phyloP scores from a whole-genome alignment of 139 green algal genomes.

The Chlorella sp. region DNA sequence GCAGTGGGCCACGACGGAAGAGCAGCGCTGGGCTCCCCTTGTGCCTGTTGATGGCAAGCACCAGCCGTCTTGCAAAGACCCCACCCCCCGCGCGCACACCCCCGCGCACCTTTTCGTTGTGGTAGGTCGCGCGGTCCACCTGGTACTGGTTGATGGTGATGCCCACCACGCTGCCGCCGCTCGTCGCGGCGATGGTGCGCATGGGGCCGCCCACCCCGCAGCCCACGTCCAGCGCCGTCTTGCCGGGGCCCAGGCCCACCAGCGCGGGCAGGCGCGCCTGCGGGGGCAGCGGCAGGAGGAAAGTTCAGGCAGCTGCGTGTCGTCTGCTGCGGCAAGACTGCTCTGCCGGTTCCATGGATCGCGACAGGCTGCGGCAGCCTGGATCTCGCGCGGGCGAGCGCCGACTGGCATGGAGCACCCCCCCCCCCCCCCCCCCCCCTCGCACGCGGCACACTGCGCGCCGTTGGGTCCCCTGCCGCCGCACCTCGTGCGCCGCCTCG shows the following conservation, averaged over 20 bases:
- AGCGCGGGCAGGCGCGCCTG: constrained; percentile 20
- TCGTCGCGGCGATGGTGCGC: constrained; percentile 85
- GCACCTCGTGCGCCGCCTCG: constrained; percentile 90
- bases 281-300: too few relatives aligned
- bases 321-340: too few relatives aligned
- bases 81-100: constrained; percentile 33
- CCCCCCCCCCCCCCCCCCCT: too few relatives aligned
- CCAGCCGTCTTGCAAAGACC: not conserved
- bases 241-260: constrained; percentile 15
- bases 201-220: constrained; percentile 98
- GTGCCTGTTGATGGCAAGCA: not conserved
- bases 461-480: too few relatives aligned
- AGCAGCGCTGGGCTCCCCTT: not conserved
- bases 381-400: too few relatives aligned
- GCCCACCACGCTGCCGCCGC: constrained; percentile 87
- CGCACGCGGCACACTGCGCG: too few relatives aligned
- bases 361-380: too few relatives aligned
- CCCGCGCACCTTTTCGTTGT: constrained; percentile 73
- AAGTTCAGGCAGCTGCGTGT: too few relatives aligned
- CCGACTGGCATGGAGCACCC: too few relatives aligned
- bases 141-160: constrained; percentile 99
- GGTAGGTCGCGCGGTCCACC: constrained; percentile 78
- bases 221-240: constrained; percentile 84
- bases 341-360: too few relatives aligned
- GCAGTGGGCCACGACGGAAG: too few relatives aligned